Evolutionary conservation across 2,329 filamentous ascomycete genomes (phyloP), one percentile per base, ranked within the genome.

Genomic region (Cyphellophora europaea): DNA sequence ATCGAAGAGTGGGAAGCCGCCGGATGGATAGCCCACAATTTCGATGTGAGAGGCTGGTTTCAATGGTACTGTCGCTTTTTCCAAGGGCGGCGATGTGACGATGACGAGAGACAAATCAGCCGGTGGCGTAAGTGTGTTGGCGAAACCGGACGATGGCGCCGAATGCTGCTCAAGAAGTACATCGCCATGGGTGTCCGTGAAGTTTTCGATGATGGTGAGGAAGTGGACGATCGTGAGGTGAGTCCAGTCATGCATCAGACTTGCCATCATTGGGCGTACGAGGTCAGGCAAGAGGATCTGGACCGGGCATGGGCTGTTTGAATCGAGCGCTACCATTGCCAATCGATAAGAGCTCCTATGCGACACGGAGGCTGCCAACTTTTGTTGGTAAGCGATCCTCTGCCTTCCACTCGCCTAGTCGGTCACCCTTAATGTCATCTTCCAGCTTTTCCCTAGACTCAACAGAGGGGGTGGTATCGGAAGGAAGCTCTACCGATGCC

Each of bases 221-320:
- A 27, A 10, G 38, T 38, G 4, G 33, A 33, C 5, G 30, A 46
- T 15, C 17, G 18, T 11, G 64, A 69, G 28, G 67, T 72, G 6
- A 72, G 68, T 53, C 69, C 69, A 0, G 69, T 71, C 2, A 64
- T 72, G 48, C 69, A 72, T 53, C 69, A 72, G 56, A 73, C 69
- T 5, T 72, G 69, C 42, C 66, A 70, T 48, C 69, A 74, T 45
- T 72, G 68, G 70, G 69, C 65, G 1, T 71, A 61, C 49, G 66
- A 71, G 49, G 60, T 70, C 3, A 55, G 65, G 23, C 68, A 72
- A 50, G 59, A 65, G 36, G 59, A 61, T 33, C 41, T 72, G 41
- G 67, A 72, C 53, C 55, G 55, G 29, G 67, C 60, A 30, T 72
- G 67, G 69, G 16, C 27, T 11, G 33, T 13, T 3, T 14, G 16